Conservation (phyloP, 1,284 basidiomycete species). For the Tilletia horrida region DNA sequence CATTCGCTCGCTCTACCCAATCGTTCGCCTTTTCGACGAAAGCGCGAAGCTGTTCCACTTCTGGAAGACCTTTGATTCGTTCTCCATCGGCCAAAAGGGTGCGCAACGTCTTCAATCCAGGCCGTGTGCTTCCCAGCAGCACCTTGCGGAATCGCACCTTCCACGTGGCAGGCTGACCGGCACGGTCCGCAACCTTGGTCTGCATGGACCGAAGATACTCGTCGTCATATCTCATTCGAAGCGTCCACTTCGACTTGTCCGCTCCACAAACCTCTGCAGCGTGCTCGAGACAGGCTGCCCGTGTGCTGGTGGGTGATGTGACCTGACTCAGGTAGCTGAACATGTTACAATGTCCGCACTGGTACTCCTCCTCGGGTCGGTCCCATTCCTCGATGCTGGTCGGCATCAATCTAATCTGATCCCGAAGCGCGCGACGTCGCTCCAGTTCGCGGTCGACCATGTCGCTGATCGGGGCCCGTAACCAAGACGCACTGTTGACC, state of each 20-base stretch:
- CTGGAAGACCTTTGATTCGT: slow-evolving; percentile 71
- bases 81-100: slow-evolving; percentile 80
- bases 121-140: slow-evolving; percentile 63
- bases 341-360: slow-evolving; percentile 86
- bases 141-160: slow-evolving; percentile 67
- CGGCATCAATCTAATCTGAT: slow-evolving; percentile 60
- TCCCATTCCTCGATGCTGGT: slow-evolving; percentile 77
- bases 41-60: slow-evolving; percentile 69
- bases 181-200: slow-evolving; percentile 61
- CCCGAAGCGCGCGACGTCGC: slow-evolving; percentile 62
- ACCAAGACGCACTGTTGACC: slow-evolving; percentile 27
- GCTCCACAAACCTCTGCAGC: slow-evolving; percentile 72
- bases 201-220: slow-evolving; percentile 62
- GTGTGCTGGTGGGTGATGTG: slow-evolving; percentile 59
- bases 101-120: slow-evolving; percentile 71
- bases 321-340: slow-evolving; percentile 95
- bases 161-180: slow-evolving; percentile 73
- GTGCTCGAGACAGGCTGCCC: slow-evolving; percentile 84
- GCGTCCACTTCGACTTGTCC: slow-evolving; percentile 61
- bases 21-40: slow-evolving; percentile 76
- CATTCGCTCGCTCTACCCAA: slow-evolving; percentile 69
- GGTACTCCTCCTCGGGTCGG: slow-evolving; percentile 85
- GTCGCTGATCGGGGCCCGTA: slow-evolving; percentile 75
- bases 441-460: slow-evolving; percentile 82
- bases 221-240: slow-evolving; percentile 80